Base-by-base conservation (phyloP, 495 filamentous ascomycete genomes). In the Neurospora sp. region DNA sequence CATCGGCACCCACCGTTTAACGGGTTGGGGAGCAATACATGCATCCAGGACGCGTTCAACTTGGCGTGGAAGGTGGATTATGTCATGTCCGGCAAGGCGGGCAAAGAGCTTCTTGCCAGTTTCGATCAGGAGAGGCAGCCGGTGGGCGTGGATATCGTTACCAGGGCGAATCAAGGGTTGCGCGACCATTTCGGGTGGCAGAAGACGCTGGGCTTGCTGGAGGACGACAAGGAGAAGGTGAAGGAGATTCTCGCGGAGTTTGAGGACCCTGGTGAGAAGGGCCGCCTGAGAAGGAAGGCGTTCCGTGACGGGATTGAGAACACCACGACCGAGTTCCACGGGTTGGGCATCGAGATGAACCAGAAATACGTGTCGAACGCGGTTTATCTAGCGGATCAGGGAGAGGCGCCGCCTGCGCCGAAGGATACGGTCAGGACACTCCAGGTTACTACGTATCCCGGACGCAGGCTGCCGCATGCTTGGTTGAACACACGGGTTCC, bases 21-120 rank as follows among this genome's bases (percentile, higher is more conserved):
- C 73, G 85, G 85, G 0, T 77, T 86, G 6, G 86, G 86, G 2
- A 81, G 79, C 12, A 88, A 86, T 70, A 86, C 85, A 0, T 86
- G 85, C 70, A 84, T 86, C 27, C 79, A 83, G 48, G 86, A 87
- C 71, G 85, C 85, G 0, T 83, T 79, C 75, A 86, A 88, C 73
- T 79, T 88, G 12, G 84, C 86, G 12, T 87, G 84, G 85, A 87
- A 87, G 75, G 73, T 86, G 5, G 78, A 78, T 44, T 79, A 80
- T 39, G 84, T 85, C 39, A 77, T 83, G 72, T 78, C 81, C 0
- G 79, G 82, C 31, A 71, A 73, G 48, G 83, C 83, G 0, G 74
- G 72, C 1, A 41, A 72, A 1, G 11, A 37, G 39, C 71, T 86
- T 0, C 77, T 85, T n/a, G 73, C 74, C 18, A 80, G 80, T 1